Conservation (phyloP, 352 stramenopile species). For the Phytophthora cajani region DNA sequence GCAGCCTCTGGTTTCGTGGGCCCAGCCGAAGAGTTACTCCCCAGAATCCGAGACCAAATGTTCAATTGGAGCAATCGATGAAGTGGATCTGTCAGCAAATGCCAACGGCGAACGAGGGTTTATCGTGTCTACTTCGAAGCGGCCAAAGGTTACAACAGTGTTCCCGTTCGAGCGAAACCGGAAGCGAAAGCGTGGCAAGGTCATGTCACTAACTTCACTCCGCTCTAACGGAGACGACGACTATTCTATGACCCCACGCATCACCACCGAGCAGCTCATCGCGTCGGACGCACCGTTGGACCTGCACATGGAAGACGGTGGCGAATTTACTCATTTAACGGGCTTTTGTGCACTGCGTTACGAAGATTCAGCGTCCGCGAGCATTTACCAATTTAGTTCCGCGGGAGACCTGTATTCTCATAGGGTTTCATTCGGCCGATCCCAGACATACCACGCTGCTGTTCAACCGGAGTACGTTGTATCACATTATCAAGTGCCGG, state of each 20-base stretch:
- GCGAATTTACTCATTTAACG: conserved; percentile 62
- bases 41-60: conserved; percentile 21
- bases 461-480: conserved; percentile 67
- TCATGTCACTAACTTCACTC: conserved; percentile 48
- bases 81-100: conserved; percentile 46
- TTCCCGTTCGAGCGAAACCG: conserved; percentile 54
- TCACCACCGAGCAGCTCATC: conserved; percentile 55
- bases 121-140: conserved; percentile 50
- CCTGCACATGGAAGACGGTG: conserved; percentile 62
- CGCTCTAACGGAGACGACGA: conserved; percentile 44
- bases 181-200: conserved; percentile 29
- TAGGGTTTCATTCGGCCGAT: conserved; percentile 46
- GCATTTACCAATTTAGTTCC: conserved; percentile 73
- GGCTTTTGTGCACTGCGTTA: conserved; percentile 54
- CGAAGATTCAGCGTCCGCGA: conserved; percentile 28
- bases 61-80: conserved; percentile 53
- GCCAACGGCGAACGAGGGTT: conserved; percentile 39
- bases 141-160: conserved; percentile 49
- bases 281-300: conserved; percentile 65
- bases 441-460: conserved; percentile 45
- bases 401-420: conserved; percentile 74
- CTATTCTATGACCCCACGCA: conserved; percentile 26
- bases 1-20: conserved; percentile 70
- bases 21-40: conserved; percentile 38
- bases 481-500: not conserved